A percentile compares a stretch with the other conserved stretches of the same genome.
phyloP scores from a whole-genome alignment of 345 rosid genomes.

The Syzygium aromaticum region DNA sequence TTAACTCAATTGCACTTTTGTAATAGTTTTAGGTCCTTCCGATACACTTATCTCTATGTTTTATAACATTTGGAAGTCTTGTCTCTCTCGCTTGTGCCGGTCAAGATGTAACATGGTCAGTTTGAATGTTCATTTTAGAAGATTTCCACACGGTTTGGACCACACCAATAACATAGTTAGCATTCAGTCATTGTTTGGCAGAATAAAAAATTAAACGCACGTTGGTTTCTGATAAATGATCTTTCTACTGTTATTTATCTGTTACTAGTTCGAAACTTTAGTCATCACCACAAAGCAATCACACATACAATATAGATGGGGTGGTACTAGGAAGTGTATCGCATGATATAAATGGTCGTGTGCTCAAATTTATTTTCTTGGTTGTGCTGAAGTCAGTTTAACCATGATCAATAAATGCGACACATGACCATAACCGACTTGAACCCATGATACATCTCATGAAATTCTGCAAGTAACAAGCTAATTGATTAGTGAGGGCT shows the following conservation, averaged over 20 bases:
- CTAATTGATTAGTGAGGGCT: too few species aligned
- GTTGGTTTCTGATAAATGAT: background rate
- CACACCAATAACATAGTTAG: background rate
- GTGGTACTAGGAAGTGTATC: background rate
- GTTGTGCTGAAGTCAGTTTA: too few species aligned
- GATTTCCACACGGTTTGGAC: background rate
- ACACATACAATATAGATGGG: background rate
- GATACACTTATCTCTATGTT: too few species aligned
- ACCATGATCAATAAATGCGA: too few species aligned
- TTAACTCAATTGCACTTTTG: fast-evolving
- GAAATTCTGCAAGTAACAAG: too few species aligned
- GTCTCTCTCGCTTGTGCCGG: background rate
- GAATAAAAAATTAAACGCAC: too few species aligned
- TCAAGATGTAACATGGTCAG: too few species aligned
- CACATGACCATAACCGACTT: too few species aligned
- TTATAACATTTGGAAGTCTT: too few species aligned
- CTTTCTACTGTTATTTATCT: background rate
- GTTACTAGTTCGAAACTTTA: too few species aligned
- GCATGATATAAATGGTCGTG: background rate
- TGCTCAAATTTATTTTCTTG: background rate
- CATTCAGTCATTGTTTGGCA: background rate
- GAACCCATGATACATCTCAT: too few species aligned
- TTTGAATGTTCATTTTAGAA: background rate
- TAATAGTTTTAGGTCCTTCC: too few species aligned
- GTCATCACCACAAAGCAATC: background rate